Evolutionary conservation across 2,329 filamentous ascomycete species (phyloP).

Genomic region (Gyromitra esculenta): DNA sequence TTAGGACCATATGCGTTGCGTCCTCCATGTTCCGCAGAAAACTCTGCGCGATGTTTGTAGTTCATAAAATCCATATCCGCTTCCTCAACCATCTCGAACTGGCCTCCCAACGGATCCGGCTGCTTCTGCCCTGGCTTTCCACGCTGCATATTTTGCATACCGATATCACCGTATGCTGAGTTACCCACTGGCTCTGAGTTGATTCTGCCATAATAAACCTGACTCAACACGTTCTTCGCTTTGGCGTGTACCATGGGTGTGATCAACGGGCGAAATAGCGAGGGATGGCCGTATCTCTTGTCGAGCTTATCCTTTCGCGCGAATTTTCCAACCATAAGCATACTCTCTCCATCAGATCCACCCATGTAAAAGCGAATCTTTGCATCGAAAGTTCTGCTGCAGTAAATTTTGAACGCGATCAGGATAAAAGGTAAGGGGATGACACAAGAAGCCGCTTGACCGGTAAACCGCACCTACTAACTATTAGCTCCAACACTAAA

Average conservation of each 20-base stretch:
- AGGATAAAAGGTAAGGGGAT: constrained; percentile 77
- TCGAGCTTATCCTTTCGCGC: constrained; percentile 74
- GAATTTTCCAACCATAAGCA: constrained; percentile 59
- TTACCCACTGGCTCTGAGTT: constrained; percentile 67
- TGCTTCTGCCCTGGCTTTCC: constrained; percentile 66
- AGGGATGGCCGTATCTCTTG: constrained; percentile 87
- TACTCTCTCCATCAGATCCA: constrained; percentile 65
- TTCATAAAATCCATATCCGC: constrained; percentile 87
- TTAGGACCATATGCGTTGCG: constrained; percentile 61
- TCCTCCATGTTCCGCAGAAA: constrained; percentile 85
- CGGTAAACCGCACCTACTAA: constrained; percentile 61
- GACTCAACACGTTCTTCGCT: constrained; percentile 84
- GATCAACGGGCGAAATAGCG: constrained; percentile 85
- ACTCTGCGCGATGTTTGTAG: constrained; percentile 89
- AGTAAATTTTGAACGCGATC: constrained; percentile 83
- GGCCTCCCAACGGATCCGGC: constrained; percentile 63
- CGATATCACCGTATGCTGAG: constrained; percentile 65
- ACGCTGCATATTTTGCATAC: constrained; percentile 80
- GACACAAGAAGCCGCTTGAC: constrained; percentile 70
- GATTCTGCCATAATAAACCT: constrained; percentile 84
- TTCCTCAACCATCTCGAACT: constrained; percentile 91
- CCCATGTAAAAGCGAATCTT: constrained; percentile 83
- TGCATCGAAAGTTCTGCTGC: constrained; percentile 77
- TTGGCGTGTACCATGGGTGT: constrained; percentile 96
- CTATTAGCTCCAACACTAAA: constrained; percentile 4